These are phyloP conservation scores for Torulaspora microellipsoides DNA, from an alignment of 805 yeast species.

Conservation along the genomic window DNA sequence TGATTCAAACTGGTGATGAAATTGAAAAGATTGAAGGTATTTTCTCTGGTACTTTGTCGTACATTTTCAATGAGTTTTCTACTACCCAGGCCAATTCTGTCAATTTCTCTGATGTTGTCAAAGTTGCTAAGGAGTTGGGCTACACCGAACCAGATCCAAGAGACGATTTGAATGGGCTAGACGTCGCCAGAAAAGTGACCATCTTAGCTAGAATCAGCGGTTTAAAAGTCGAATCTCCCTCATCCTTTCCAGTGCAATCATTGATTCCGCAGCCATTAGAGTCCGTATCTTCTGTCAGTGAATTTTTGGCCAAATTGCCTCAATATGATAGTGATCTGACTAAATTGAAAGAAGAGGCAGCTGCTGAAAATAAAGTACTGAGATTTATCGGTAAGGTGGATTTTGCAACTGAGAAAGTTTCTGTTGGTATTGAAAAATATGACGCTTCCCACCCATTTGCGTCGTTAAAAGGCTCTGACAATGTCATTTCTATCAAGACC, in stretches of 20 bases:
- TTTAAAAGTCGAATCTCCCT: constrained; percentile 74
- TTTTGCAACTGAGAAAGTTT: constrained; percentile 58
- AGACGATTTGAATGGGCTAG: constrained; percentile 96
- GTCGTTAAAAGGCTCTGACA: constrained; percentile 90
- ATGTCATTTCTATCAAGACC: constrained; percentile 87
- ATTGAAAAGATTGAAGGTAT: constrained; percentile 91
- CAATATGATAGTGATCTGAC: constrained; percentile 77
- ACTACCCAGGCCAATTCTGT: constrained; percentile 55
- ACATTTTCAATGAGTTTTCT: constrained; percentile 90
- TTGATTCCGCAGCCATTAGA: constrained; percentile 86
- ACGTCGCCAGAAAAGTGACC: constrained; percentile 97
- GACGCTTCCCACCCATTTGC: constrained; percentile 93
- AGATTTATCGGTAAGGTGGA: constrained; percentile 93
- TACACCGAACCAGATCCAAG: constrained; percentile 99
- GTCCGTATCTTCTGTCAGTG: constrained; percentile 63
- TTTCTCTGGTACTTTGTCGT: constrained; percentile 91
- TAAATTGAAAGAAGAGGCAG: constrained; percentile 73
- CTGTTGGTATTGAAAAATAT: constrained; percentile 87
- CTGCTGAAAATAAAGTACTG: constrained; percentile 76
- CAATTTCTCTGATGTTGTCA: constrained; percentile 86
- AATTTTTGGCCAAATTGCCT: constrained; percentile 77
- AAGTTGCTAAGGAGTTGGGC: constrained; percentile 83
- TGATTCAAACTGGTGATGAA: constrained; percentile 89
- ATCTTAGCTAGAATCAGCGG: constrained; percentile 94
- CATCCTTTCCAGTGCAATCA: constrained; percentile 90